phyloP scores from a whole-genome alignment of 208 protist genomes.

The Acanthamoeba royreba region DNA sequence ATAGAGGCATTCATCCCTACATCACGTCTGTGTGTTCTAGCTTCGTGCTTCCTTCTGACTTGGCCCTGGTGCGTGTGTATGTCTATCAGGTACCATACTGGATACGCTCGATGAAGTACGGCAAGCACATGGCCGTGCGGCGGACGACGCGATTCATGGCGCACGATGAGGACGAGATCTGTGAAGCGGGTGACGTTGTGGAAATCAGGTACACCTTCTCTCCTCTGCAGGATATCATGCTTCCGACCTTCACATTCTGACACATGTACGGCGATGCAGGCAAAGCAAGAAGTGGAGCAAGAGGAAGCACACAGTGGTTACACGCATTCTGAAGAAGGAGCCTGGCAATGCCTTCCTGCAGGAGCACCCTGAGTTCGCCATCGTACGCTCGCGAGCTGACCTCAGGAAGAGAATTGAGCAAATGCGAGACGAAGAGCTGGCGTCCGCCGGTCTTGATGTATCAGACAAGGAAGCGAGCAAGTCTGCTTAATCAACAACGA shows the following conservation, averaged over 20 bases:
- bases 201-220: background rate
- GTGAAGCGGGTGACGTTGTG: conserved; percentile 23
- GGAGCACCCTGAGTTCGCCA: conserved; percentile 36
- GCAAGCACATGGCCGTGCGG: conserved; percentile 29
- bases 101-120: conserved; percentile 18
- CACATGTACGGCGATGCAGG: background rate
- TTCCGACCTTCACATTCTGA: background rate
- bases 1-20: background rate
- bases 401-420: conserved; percentile 29
- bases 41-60: background rate
- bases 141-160: conserved; percentile 12
- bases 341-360: conserved; percentile 1
- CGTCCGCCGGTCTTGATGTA: background rate
- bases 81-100: background rate
- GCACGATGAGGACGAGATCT: conserved; percentile 39
- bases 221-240: background rate
- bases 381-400: background rate
- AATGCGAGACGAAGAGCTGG: background rate
- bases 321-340: conserved; percentile 17
- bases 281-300: conserved; percentile 26
- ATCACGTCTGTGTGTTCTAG: background rate
- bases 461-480: too few species aligned
- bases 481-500: too few species aligned
- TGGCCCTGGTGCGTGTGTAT: background rate
- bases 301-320: background rate